Conservation (phyloP, 306 rosid genomes). For the Bauhinia variegata region DNA sequence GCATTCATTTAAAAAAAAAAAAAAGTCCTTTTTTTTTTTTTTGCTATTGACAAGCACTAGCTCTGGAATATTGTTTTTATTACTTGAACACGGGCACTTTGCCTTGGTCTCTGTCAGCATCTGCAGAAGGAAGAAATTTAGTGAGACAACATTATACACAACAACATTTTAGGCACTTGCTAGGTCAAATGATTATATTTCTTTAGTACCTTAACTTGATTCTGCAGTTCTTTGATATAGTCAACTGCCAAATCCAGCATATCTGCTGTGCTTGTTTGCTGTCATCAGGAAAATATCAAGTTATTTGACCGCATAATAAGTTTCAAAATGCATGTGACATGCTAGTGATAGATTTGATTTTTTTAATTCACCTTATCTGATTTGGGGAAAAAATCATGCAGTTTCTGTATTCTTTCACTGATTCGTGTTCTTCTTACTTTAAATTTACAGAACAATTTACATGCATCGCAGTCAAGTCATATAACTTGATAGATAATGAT, state of each 20-base stretch:
- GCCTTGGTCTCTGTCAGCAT: slow-evolving; percentile 59
- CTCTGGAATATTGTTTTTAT: slow-evolving; percentile 41
- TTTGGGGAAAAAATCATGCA: slow-evolving; percentile 76
- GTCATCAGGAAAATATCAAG: slow-evolving; percentile 28
- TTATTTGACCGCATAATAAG: too few relatives aligned
- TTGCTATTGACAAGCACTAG: too few relatives aligned
- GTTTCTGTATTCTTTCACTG: slow-evolving; percentile 81
- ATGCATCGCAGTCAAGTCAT: neutral
- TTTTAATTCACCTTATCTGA: slow-evolving; percentile 70
- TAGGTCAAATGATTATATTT: neutral
- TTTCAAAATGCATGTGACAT: too few relatives aligned
- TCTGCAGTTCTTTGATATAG: slow-evolving; percentile 76
- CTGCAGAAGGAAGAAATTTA: slow-evolving; percentile 54
- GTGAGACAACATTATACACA: neutral
- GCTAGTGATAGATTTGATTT: neutral
- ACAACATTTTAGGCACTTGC: neutral
- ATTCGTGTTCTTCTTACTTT: slow-evolving; percentile 83
- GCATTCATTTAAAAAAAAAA: slow-evolving; percentile 11
- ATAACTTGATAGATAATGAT: too few relatives aligned
- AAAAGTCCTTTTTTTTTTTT: too few relatives aligned
- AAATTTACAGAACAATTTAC: slow-evolving; percentile 27
- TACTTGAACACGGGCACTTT: slow-evolving; percentile 68
- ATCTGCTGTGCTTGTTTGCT: slow-evolving; percentile 92
- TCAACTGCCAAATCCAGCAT: slow-evolving; percentile 79
- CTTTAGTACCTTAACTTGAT: slow-evolving; percentile 69